Evolutionary conservation across 805 yeast species (phyloP), one percentile per base, ranked within the genome.

Genomic region (Yarrowia bubula): DNA sequence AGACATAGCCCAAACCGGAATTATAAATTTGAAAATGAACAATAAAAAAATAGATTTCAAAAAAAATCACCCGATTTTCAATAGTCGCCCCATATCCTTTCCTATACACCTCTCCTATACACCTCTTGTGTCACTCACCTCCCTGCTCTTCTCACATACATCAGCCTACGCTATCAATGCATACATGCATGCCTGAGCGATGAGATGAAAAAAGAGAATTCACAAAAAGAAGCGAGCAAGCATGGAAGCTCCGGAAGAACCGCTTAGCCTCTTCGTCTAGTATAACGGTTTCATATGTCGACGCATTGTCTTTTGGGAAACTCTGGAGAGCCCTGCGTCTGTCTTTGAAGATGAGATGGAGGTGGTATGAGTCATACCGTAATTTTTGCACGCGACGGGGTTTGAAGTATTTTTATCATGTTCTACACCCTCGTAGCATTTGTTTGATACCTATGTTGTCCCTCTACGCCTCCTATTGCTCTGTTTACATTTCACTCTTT

Each of bases 131-230:
- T n/a, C n/a, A n/a, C n/a, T 28, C 38, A 22, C 28, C 3, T 22
- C 28, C 4, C 28, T 3, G 4, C 28, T 22, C 33, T 11, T 33
- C n/a, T 2, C 35, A 2, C 44, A 38, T 22, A 38, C 60, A 41
- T 41, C 15, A 9, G 18, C 9, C 15, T 41, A 41, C 44, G 11
- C 60, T 51, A 51, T 51, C 60, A 38, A 37, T 39, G 44, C 44
- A 51, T 35, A n/a, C 15, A 22, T 22, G 60, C 44, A 38, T 41
- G 44, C 60, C n/a, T 35, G 22, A 9, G 60, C 60, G 60, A 51
- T 51, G 60, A 51, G 60, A 32, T 7, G 44, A 1, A 3, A 17
- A 51, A 51, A 51, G 33, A 51, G 35, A 39, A 51, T 38, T 39
- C 60, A 51, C 60, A 39, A 39, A 51, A 51, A 38, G 46, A 51